Evolutionary conservation across 2,329 filamentous ascomycete genomes (phyloP), one percentile per base, ranked within the genome.

Genomic region (Hymenoscyphus infarciens): DNA sequence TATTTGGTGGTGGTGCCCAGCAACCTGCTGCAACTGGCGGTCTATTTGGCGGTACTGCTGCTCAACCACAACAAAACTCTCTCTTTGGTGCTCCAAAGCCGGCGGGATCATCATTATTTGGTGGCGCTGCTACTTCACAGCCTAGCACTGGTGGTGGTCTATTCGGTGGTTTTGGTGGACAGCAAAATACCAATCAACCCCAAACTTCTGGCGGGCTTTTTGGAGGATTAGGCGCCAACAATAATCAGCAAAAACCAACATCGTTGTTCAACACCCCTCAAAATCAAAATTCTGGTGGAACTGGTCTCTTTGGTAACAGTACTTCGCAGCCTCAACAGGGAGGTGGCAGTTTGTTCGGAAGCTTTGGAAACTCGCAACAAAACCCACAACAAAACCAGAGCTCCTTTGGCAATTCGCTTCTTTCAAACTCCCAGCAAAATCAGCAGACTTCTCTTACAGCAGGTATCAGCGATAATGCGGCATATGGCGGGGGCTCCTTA

Each of bases 401-500:
- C 62, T 88, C 87, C 0, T 69, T 91, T 2, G 85, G 91, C 60
- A 85, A 77, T 63, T 89, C 87, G 0, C 72, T 91, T 2, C 84
- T 91, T 57, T 84, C 85, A 22, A 80, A 75, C 64, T 80, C 81
- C 1, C 81, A 83, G 65, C 81, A 80, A 63, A 79, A 83, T 64
- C 80, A 82, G 65, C 82, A 82, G 57, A 64, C 54, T 71, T 78
- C 83, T 19, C 79, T 97, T 63, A 92, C 89, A 38, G 88, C 92
- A 5, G 95, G 91, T 64, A 84, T 96, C 61, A 87, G 87, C 64
- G 92, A 94, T 67, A 82, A 87, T n/a, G 92, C 90, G 59, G 94
- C 96, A 0, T 99, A 96, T 72, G 95, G 95, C 49, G 92, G 91
- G 60, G 86, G 91, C 55, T 91, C 92, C 1, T 83, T 99, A 22